These are phyloP conservation scores for Dovyalis caffra DNA, from an alignment of 345 rosid genomes.

Conservation along the genomic window DNA sequence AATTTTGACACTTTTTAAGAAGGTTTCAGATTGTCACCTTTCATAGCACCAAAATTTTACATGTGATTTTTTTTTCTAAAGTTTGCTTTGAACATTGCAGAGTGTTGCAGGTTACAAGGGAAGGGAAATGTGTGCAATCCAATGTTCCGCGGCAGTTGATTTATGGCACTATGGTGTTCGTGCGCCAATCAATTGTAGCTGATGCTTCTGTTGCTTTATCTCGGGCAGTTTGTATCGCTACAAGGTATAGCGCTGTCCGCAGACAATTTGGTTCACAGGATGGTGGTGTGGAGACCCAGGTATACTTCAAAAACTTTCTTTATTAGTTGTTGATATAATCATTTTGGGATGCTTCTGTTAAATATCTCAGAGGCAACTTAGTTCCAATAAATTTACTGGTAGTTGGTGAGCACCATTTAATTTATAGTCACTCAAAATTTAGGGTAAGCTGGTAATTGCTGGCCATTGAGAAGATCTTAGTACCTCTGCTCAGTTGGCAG, in stretches of 20 bases:
- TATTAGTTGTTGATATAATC: neutral
- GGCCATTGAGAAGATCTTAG: neutral
- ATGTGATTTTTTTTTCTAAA: conserved; percentile 2
- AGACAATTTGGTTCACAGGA: conserved; percentile 85
- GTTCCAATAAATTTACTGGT: neutral
- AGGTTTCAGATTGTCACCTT: neutral
- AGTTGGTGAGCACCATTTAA: neutral
- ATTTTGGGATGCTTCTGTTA: neutral
- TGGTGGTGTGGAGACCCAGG: conserved; percentile 89
- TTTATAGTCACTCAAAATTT: neutral
- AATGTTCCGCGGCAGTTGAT: conserved; percentile 85
- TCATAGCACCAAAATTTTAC: neutral
- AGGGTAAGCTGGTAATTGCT: neutral
- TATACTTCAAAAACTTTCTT: conserved; percentile 19
- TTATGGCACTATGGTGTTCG: conserved; percentile 96
- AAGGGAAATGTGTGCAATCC: conserved; percentile 76
- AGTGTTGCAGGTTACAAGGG: conserved; percentile 82
- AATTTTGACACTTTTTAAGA: neutral
- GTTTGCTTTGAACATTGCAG: conserved; percentile 47
- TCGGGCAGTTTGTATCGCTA: conserved; percentile 93
- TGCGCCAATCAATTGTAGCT: conserved; percentile 79
- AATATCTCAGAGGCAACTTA: neutral
- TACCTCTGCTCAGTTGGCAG: neutral
- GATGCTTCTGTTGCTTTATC: conserved; percentile 90
- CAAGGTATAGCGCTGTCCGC: conserved; percentile 94